phyloP scores from a whole-genome alignment of 73 alveolate species.

The Paramecium bursaria region DNA sequence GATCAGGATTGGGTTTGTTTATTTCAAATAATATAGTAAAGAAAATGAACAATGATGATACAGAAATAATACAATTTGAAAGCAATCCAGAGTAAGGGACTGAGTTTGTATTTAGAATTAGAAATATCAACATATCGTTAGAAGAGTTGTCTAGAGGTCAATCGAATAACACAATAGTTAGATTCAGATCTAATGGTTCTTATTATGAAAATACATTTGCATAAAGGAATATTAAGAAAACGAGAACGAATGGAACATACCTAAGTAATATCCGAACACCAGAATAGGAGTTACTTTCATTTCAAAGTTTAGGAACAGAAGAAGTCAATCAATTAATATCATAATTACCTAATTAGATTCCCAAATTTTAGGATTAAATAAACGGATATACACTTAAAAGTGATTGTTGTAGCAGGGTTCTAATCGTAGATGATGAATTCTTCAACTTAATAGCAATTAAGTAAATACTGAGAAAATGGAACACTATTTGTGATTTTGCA shows the following conservation, averaged over 20 bases:
- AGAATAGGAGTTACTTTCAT: too few species aligned
- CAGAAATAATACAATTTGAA: background rate
- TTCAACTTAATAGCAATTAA: conserved; percentile 26
- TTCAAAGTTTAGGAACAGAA: too few species aligned
- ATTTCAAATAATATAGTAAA: conserved; percentile 1
- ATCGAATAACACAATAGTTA: conserved; percentile 9
- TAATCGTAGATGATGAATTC: conserved; percentile 58
- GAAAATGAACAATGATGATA: conserved; percentile 30
- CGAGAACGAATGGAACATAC: too few species aligned
- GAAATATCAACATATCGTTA: background rate
- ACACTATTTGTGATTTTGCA: conserved; percentile 17
- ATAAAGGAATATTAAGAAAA: too few species aligned
- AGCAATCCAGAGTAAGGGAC: background rate
- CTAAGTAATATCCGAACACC: too few species aligned
- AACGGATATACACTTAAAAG: conserved; percentile 31
- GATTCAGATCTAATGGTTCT: conserved; percentile 6
- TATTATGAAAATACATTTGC: conserved; percentile 24
- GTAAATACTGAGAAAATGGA: background rate
- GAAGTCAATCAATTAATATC: too few species aligned
- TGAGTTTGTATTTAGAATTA: background rate
- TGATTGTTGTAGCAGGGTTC: conserved; percentile 32
- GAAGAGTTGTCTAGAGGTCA: background rate
- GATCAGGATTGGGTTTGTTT: conserved; percentile 32
- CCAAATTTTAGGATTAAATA: conserved; percentile 24
- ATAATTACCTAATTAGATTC: background rate